Evolutionary conservation across 208 protist species (phyloP), one percentile per base, ranked within the genome.

Genomic region (Blechomonas ayalai): DNA sequence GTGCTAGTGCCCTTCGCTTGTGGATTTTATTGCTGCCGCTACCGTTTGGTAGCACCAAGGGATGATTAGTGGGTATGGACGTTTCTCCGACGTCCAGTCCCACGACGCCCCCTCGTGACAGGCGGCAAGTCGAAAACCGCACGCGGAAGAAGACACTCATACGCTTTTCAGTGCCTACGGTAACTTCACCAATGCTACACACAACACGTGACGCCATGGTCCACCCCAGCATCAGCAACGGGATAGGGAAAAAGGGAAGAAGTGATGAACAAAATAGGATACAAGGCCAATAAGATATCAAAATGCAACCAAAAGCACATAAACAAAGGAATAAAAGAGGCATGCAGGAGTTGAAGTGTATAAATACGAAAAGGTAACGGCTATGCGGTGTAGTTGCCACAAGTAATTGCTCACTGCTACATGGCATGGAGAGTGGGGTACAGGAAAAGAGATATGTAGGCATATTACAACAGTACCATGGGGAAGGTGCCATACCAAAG

Each of bases 171-270:
- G n/a, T n/a, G n/a, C n/a, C n/a, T n/a, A n/a, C n/a, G n/a, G n/a
- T n/a, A n/a, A n/a, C n/a, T n/a, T n/a, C n/a, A n/a, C n/a, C n/a
- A n/a, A n/a, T n/a, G n/a, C n/a, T n/a, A n/a, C n/a, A n/a, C n/a
- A n/a, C n/a, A n/a, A n/a, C n/a, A n/a, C n/a, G n/a, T n/a, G n/a
- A n/a, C n/a, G n/a, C n/a, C n/a, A n/a, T n/a, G n/a, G n/a, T n/a
- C n/a, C n/a, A 46, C 16, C 24, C 16, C 6, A 19, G 29, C 6
- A 46, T 12, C 8, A 46, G 29, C 6, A 46, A 46, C 24, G 29
- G 5, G 29, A 46, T 12, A 46, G 24, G 29, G 40, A 46, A 26
- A 24, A 28, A 46, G 40, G 40, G n/a, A 34, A 34, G 31, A 34
- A 34, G 12, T 10, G 31, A 34, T 34, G 31, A 10, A 34, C n/a